Percentiles rank a stretch among this genome's conserved stretches.
These are phyloP conservation scores for Adansonia madagascariensis DNA, from an alignment of 441 rosid genomes.

Conservation along the genomic window DNA sequence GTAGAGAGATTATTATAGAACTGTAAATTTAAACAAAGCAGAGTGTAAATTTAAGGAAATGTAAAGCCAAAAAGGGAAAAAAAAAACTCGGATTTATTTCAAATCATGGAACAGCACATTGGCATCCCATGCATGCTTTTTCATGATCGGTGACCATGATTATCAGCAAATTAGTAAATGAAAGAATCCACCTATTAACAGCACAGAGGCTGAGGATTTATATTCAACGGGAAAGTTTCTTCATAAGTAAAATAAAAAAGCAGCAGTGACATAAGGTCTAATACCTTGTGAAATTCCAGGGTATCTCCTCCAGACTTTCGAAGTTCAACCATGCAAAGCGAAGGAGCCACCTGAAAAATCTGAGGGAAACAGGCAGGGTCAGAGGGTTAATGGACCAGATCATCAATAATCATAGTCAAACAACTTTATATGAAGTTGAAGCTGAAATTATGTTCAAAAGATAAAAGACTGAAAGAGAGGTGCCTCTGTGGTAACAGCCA, in stretches of 20 bases:
- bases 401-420: not conserved
- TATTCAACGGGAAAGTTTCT: not conserved
- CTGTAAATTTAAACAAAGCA: conserved; percentile 42
- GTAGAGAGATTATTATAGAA: conserved; percentile 84
- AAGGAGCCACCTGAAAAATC: conserved; percentile 98
- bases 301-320: conserved; percentile 98
- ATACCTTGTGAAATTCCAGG: conserved; percentile 97
- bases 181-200: not conserved
- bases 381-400: not conserved
- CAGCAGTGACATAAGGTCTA: not conserved
- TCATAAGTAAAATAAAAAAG: not conserved
- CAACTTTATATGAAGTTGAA: not conserved
- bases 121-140: not conserved
- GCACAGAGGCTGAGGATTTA: not conserved
- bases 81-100: not conserved
- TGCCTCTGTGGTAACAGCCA: conserved; percentile 94
- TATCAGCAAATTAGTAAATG: not conserved
- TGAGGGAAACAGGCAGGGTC: conserved; percentile 30
- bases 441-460: conserved; percentile 8
- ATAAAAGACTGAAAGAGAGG: conserved; percentile 16
- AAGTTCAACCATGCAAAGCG: conserved; percentile 94
- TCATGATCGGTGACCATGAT: not conserved
- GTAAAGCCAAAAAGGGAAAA: not conserved
- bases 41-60: not conserved
- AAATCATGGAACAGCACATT: not conserved